Base-by-base conservation (phyloP, 1,284 basidiomycete species). In the Leccinum insigne region DNA sequence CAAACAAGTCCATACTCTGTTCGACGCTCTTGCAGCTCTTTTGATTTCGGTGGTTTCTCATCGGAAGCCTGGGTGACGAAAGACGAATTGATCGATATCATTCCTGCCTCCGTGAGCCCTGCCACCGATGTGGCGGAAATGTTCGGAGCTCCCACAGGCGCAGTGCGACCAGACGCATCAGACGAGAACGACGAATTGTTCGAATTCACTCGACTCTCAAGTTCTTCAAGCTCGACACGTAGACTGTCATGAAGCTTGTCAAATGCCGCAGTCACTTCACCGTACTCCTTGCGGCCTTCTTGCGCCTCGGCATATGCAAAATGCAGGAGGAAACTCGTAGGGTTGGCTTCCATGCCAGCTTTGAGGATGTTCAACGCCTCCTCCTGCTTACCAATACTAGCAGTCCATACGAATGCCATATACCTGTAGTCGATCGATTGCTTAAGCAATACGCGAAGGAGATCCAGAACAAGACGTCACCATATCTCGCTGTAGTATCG, bases 401-500 rank as follows among this genome's bases (percentile, higher is more conserved):
- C 81, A 56, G 90, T 90, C 87, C 94, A 97, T 18, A 83, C 86
- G 70, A 93, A 94, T 2, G 95, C 93, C 86, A 97, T 93, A 77
- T 94, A 96, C 92, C 94, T 95, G 70, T 23, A 56, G 42, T 29
- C 8, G 10, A 61, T 68, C 40, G 7, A 61, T 68, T 38, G 14
- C 16, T 58, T 75, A 49, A 77, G 64, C 14, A 14, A 57, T 18
- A 29, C 4, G 58, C 54, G 54, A 67, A 65, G 62, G 42, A 56
- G 5, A n/a, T 26, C 42, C 3, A 42, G 59, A 32, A 18, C 1
- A 52, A 42, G 8, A 40, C 77, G 85, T 66, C 69, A 94, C 96
- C 96, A 98, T 60, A 99, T 90, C 77, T 99, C 98, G 5, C 94
- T 90, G 77, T 92, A 99, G 80, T 95, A 99, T 56, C 96, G 86